Base-by-base conservation (phyloP, 352 stramenopile species). In the Phytophthora sansomeana region DNA sequence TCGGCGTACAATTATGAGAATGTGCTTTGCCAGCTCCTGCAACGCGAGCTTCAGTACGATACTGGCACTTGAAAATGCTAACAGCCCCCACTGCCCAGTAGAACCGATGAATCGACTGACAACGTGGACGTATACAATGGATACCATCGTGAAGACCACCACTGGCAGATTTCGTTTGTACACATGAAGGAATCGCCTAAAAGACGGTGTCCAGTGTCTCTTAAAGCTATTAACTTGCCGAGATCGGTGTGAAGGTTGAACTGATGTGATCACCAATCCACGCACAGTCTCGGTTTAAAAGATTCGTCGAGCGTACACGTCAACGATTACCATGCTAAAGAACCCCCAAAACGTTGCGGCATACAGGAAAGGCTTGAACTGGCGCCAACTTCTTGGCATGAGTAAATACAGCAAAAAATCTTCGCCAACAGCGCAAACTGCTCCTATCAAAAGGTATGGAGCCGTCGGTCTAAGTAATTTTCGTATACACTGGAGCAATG, bases 11-110 rank as follows among this genome's bases (percentile, higher is more conserved):
- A 47, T 26, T 16, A 69, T 33, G 44, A 69, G 44, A 19, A 48
- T 50, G 32, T 56, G 38, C 19, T 71, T 75, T 7, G 59, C 56
- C 5, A 58, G 19, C n/a, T 67, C 67, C 38, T 71, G 67, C 24
- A 71, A 11, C 13, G 44, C 41, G 6, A 67, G 14, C 41, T 71
- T 75, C n/a, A 75, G 56, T 4, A 41, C 8, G 35, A 69, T 58
- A 24, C 59, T 74, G 4, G 19, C 33, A 36, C 26, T 42, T 7
- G 49, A 38, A 39, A 65, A 62, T 0, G 38, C 38, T 5, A 58
- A 32, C n/a, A 72, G 38, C 7, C 57, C 50, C 63, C 56, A 67
- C 14, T 46, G 42, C 0, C 46, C 26, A 7, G 57, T 44, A 1
- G 14, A 16, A 16, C 30, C 8, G 8, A 72, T 16, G 16, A 63